Conservation (phyloP, 2,329 filamentous ascomycete species). For the Orbilia javanica region DNA sequence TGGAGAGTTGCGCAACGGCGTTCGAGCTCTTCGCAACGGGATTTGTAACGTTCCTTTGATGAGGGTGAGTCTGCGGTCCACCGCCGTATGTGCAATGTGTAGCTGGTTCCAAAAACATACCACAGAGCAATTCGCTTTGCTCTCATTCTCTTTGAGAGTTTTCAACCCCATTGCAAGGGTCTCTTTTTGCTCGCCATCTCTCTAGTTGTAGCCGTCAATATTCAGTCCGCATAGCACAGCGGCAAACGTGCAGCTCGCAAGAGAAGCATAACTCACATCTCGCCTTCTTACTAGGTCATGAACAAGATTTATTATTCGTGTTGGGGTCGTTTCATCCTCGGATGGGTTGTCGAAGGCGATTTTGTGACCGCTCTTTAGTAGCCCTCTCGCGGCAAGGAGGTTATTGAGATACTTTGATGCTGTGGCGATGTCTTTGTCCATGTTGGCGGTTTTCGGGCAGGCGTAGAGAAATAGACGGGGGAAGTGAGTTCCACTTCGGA, state of each 20-base stretch:
- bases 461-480: neutral
- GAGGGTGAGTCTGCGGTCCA: slow-evolving; percentile 51
- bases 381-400: slow-evolving; percentile 75
- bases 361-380: slow-evolving; percentile 75
- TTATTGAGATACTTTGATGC: slow-evolving; percentile 81
- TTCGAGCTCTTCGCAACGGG: slow-evolving; percentile 71
- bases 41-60: slow-evolving; percentile 69
- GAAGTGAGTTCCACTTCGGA: neutral
- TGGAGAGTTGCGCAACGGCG: slow-evolving; percentile 73
- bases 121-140: slow-evolving; percentile 63
- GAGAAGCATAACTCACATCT: slow-evolving; percentile 75
- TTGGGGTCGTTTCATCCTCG: slow-evolving; percentile 73
- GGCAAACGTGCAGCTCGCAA: neutral
- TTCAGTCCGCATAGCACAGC: neutral
- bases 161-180: slow-evolving; percentile 83
- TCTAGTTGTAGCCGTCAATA: slow-evolving; percentile 69
- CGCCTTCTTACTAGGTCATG: slow-evolving; percentile 91
- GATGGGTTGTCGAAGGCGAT: slow-evolving; percentile 86
- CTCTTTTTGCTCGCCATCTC: slow-evolving; percentile 90
- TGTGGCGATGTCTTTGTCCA: slow-evolving; percentile 71
- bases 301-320: slow-evolving; percentile 87
- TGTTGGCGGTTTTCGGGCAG: neutral
- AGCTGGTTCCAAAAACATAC: slow-evolving; percentile 40
- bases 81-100: slow-evolving; percentile 15
- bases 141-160: slow-evolving; percentile 76